These are phyloP conservation scores for Starmerella sirachaensis DNA, from an alignment of 805 yeast genomes.

Conservation along the genomic window DNA sequence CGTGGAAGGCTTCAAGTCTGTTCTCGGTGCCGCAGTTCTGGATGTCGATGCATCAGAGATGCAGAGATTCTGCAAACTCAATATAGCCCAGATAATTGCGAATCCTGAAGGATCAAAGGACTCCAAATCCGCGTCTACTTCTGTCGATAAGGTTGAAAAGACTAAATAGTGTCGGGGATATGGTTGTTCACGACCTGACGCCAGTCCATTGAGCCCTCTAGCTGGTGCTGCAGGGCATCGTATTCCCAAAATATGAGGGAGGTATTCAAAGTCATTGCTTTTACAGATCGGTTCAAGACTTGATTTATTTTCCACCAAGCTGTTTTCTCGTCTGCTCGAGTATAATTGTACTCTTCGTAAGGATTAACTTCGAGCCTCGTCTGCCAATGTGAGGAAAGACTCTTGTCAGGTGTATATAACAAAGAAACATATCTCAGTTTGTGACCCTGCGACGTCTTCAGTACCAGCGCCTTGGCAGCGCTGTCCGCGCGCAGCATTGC, in stretches of 20 bases:
- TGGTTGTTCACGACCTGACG: slow-evolving; percentile 6
- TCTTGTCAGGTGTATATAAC: slow-evolving; percentile 37
- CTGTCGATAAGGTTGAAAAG: not conserved
- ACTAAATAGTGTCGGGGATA: slow-evolving; percentile 4
- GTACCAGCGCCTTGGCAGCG: slow-evolving; percentile 36
- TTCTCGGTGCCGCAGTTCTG: slow-evolving; percentile 78
- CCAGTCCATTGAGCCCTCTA: slow-evolving; percentile 11
- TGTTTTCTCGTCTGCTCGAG: slow-evolving; percentile 30
- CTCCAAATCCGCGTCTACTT: too few relatives aligned
- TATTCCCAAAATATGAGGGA: slow-evolving; percentile 20
- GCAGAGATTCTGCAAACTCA: slow-evolving; percentile 52
- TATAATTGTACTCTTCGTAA: slow-evolving; percentile 38
- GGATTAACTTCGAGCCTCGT: slow-evolving; percentile 1
- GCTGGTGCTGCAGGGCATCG: slow-evolving; percentile 12
- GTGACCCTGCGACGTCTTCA: slow-evolving; percentile 19
- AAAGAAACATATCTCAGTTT: slow-evolving; percentile 43
- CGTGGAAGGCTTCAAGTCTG: slow-evolving; percentile 79
- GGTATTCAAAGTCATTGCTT: slow-evolving; percentile 16
- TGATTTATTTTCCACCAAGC: slow-evolving; percentile 27
- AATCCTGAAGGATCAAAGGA: too few relatives aligned
- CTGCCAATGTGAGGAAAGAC: not conserved
- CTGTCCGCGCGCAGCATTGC: slow-evolving; percentile 51
- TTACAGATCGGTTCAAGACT: slow-evolving; percentile 22
- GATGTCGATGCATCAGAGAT: slow-evolving; percentile 35
- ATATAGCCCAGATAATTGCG: slow-evolving; percentile 61